Conservation (phyloP, 2,329 filamentous ascomycete species). For the Cladophialophora exuberans region DNA sequence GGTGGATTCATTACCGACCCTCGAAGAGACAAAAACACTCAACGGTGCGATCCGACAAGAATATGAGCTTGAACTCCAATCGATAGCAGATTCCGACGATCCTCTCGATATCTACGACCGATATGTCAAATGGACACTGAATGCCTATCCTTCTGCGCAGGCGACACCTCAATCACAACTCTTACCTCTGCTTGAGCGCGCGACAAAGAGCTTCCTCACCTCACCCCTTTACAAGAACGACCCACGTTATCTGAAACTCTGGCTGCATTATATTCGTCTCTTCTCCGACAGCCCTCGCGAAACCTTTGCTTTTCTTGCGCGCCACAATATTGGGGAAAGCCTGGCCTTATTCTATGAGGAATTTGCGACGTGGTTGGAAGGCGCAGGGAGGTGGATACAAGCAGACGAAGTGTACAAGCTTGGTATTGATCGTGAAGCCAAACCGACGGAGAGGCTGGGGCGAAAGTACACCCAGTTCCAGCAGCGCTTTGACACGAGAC, state of each 20-base stretch:
- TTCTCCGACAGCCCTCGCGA: constrained; percentile 94
- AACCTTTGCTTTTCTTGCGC: constrained; percentile 86
- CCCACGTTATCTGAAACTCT: constrained; percentile 87
- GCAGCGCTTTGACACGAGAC: constrained; percentile 70
- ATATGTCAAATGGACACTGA: constrained; percentile 95
- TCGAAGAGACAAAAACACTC: constrained; percentile 70
- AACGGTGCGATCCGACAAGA: constrained; percentile 80
- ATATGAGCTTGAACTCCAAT: constrained; percentile 81
- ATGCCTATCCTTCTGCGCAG: constrained; percentile 92
- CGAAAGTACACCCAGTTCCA: constrained; percentile 95
- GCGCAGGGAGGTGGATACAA: constrained; percentile 80
- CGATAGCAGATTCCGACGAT: constrained; percentile 85
- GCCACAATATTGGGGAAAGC: constrained; percentile 82
- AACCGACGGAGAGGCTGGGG: constrained; percentile 76
- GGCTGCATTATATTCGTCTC: constrained; percentile 90
- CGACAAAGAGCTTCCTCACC: constrained; percentile 86
- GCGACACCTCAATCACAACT: constrained; percentile 90
- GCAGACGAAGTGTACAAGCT: constrained; percentile 92
- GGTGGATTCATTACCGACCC: constrained; percentile 64
- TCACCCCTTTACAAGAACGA: constrained; percentile 92
- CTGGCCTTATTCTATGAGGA: constrained; percentile 96
- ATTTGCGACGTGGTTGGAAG: constrained; percentile 90
- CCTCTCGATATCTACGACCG: constrained; percentile 94
- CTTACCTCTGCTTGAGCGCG: constrained; percentile 84
- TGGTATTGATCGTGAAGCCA: constrained; percentile 85